These are phyloP conservation scores for Alternaria ventricosa DNA, from an alignment of 2,329 filamentous ascomycete species.

Conservation along the genomic window DNA sequence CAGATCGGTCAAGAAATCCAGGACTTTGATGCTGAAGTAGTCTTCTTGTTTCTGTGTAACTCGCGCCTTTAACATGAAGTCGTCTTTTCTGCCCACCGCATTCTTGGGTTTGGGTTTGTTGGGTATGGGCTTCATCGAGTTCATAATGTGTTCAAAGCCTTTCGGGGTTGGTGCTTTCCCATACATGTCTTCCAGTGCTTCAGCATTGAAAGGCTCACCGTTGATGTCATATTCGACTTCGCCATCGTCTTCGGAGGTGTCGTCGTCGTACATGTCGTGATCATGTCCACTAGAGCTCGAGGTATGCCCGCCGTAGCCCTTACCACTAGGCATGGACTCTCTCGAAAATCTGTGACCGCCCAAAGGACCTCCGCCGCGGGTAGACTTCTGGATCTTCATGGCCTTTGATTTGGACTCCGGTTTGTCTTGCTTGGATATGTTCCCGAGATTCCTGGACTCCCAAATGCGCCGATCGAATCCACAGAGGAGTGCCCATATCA, in stretches of 20 bases:
- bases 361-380: slow-evolving; percentile 11
- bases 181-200: neutral
- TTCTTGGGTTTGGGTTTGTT: neutral
- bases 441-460: neutral
- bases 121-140: neutral
- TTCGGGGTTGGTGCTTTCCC: neutral
- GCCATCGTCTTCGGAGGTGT: neutral
- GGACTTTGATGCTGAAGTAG: slow-evolving; percentile 13
- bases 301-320: slow-evolving; percentile 15
- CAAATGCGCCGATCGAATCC: slow-evolving; percentile 43
- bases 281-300: slow-evolving; percentile 10
- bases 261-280: neutral
- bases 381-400: neutral
- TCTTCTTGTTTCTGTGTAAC: slow-evolving; percentile 18
- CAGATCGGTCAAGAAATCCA: slow-evolving; percentile 30
- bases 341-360: neutral
- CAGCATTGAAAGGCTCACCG: neutral
- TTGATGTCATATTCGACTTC: neutral
- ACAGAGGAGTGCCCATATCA: slow-evolving; percentile 49
- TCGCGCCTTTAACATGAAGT: slow-evolving; percentile 12
- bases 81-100: neutral
- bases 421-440: neutral
- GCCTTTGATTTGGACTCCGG: neutral
- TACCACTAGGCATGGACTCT: slow-evolving; percentile 13
- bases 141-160: neutral